Evolutionary conservation across 768 basidiomycete genomes (phyloP).

Genomic region (Sistotremastrum niveocremeum): DNA sequence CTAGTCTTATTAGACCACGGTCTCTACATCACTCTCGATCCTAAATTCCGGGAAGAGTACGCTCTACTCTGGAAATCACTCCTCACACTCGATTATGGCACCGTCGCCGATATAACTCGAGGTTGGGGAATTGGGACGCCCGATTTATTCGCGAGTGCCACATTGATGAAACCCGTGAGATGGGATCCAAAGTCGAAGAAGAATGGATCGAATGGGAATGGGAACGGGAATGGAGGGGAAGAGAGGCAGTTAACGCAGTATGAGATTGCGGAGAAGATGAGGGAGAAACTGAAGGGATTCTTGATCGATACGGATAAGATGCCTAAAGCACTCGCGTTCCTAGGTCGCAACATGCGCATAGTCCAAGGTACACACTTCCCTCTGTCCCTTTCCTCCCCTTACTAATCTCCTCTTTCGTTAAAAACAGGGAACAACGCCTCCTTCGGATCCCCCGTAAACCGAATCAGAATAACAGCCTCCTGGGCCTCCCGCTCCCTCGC

Average conservation of each 20-base stretch:
- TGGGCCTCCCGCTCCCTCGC: constrained; percentile 64
- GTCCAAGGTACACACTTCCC: constrained; percentile 20
- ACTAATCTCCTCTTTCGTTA: constrained; percentile 10
- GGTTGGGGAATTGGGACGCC: constrained; percentile 38
- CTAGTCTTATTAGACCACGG: constrained; percentile 89
- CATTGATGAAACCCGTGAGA: constrained; percentile 48
- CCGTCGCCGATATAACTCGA: constrained; percentile 35
- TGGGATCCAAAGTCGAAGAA: constrained; percentile 17
- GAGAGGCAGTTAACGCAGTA: constrained; percentile 36
- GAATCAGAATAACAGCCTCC: constrained; percentile 78
- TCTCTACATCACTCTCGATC: constrained; percentile 62
- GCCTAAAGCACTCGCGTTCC: constrained; percentile 65
- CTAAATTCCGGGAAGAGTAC: constrained; percentile 63
- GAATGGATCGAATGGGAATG: neutral
- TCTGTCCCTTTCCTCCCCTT: neutral
- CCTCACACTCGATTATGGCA: constrained; percentile 39
- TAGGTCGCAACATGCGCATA: constrained; percentile 62
- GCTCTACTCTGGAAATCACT: constrained; percentile 63
- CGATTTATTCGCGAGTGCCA: constrained; percentile 61
- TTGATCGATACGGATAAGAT: constrained; percentile 62
- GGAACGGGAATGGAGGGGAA: neutral
- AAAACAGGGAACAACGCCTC: constrained; percentile 63
- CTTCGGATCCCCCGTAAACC: constrained; percentile 77
- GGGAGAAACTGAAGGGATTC: constrained; percentile 50
- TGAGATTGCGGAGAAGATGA: constrained; percentile 56